Percentiles rank a stretch among this genome's conserved stretches.
Conservation (phyloP, 1,284 basidiomycete species). For the Heterobasidion occidentale region DNA sequence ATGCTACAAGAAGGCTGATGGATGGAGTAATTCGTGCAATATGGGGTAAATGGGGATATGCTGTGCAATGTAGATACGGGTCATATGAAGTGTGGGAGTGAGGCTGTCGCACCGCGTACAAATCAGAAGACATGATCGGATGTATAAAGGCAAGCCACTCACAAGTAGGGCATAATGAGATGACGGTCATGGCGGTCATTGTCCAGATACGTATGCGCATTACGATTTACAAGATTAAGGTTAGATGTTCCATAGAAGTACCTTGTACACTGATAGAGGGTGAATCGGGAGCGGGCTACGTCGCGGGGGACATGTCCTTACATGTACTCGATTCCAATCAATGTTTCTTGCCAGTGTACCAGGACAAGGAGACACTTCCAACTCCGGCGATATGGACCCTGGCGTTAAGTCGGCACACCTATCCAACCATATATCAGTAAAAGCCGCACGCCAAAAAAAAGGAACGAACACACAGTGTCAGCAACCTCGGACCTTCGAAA, state of each 20-base stretch:
- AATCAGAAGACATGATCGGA: background rate
- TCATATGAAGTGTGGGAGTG: background rate
- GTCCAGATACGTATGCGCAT: background rate
- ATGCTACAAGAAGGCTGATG: background rate
- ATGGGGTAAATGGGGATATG: background rate
- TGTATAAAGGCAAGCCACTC: background rate
- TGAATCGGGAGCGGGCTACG: background rate
- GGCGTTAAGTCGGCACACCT: slow-evolving; percentile 72
- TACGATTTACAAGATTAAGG: background rate
- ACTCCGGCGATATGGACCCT: slow-evolving; percentile 63
- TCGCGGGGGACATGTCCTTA: too few species aligned
- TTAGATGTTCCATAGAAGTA: background rate
- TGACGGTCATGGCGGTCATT: background rate
- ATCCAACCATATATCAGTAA: background rate
- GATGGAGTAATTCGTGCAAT: background rate
- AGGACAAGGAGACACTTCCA: slow-evolving; percentile 69
- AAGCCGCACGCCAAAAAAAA: background rate
- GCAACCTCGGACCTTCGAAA: slow-evolving; percentile 68
- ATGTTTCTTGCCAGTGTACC: slow-evolving; percentile 58
- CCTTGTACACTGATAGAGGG: background rate
- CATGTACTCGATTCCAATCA: slow-evolving; percentile 18
- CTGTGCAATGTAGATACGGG: background rate
- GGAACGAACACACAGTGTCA: slow-evolving; percentile 48
- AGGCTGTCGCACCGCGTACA: background rate
- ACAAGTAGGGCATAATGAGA: background rate